Conservation (phyloP, 208 protist species). For the Trypanosoma brucei region DNA sequence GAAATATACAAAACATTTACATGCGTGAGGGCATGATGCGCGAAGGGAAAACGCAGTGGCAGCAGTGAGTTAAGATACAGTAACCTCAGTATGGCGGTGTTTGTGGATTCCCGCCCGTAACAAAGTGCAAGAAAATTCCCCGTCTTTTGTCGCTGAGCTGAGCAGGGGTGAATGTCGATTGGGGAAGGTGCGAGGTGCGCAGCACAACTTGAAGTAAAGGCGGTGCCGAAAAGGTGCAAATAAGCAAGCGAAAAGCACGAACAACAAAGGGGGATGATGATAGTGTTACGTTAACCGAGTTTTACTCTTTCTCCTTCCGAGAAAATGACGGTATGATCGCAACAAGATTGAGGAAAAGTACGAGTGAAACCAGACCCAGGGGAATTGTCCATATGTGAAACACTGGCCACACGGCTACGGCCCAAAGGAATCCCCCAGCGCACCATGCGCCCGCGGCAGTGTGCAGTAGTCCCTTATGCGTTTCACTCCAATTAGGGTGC, state of each 20-base stretch:
- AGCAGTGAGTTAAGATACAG: too few species aligned
- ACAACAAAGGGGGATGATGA: too few species aligned
- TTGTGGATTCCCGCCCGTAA: too few species aligned
- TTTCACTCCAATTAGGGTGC: slow-evolving; percentile 58
- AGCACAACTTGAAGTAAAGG: too few species aligned
- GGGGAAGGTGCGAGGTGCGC: too few species aligned
- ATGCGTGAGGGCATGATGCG: background rate
- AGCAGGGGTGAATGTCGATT: too few species aligned
- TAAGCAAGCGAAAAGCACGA: too few species aligned
- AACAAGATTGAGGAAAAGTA: slow-evolving; percentile 20
- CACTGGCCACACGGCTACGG: slow-evolving; percentile 70
- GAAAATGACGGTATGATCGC: slow-evolving; percentile 9
- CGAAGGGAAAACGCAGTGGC: too few species aligned
- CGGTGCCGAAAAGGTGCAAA: too few species aligned
- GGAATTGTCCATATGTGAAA: slow-evolving; percentile 55
- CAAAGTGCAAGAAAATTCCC: too few species aligned
- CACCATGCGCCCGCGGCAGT: slow-evolving; percentile 29
- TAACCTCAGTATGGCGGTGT: too few species aligned
- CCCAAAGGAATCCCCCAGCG: slow-evolving; percentile 42
- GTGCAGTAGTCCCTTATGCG: slow-evolving; percentile 51
- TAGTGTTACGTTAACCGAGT: background rate
- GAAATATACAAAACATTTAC: background rate
- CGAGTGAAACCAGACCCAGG: slow-evolving; percentile 20
- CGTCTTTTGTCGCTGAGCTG: too few species aligned
- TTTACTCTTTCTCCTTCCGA: slow-evolving; percentile 18